Evolutionary conservation across 176 grass and related monocot genomes (phyloP), one percentile per base, ranked within the genome.

Genomic region (Ensete glaucum): DNA sequence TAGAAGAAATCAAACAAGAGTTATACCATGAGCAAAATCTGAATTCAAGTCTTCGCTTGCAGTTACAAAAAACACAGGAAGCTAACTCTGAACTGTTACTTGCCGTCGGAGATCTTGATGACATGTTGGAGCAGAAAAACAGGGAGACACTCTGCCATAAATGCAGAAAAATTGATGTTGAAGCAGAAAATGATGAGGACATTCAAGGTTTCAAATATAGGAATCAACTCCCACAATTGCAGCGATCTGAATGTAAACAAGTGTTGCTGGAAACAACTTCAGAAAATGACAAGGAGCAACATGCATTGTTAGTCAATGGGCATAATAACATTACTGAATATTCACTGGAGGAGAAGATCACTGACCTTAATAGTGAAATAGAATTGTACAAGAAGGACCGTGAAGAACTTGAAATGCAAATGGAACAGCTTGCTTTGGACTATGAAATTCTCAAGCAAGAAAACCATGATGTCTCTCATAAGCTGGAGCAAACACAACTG

Each of bases 371-470:
- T 27, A 87, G 78, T 70, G 96, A 95, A 82, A 82, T 95, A 15
- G 91, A 99, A 64, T 60, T 99, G 76, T 99, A 99, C 80, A 99
- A 85, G 78, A 95, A 95, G 82, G 96, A 95, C 5, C 88, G 88
- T 48, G 96, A 99, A 74, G 91, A 95, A 22, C 82, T 95, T 0
- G 96, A 99, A 85, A 91, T 99, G 96, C 96, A 99, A 83, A 99
- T 99, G 91, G 96, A 99, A 73, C 96, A 99, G 71, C 85, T 99
- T 76, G 96, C 91, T 77, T 87, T 99, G 77, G 96, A 99, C 68
- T 99, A 99, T 29, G 96, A 99, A 88, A 99, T 99, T 83, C 43
- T 99, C 67, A 99, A 99, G 66, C 96, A 99, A 85, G 96, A 99
- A 84, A 95, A 95, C 81, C 96, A 99, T 84, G 96, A 99, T 58